These are phyloP conservation scores for Collybia mongolica DNA, from an alignment of 768 basidiomycete genomes.

Conservation along the genomic window DNA sequence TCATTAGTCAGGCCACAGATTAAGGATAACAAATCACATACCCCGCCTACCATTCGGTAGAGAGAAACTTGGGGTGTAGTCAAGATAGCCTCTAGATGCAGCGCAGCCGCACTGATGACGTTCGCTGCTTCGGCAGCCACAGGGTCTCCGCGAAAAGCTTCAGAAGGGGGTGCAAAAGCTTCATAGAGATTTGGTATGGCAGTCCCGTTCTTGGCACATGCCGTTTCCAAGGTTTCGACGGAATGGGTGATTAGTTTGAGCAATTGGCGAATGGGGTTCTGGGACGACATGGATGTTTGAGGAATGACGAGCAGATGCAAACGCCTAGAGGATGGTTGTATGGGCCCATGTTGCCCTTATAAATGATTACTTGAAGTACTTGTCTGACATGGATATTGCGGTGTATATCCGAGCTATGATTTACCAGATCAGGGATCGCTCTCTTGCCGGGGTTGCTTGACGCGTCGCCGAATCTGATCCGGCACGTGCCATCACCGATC, in stretches of 20 bases:
- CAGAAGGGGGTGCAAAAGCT: conserved; percentile 21
- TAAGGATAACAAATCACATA: conserved; percentile 9
- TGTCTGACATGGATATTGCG: no score
- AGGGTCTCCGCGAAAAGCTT: conserved; percentile 22
- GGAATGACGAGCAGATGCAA: no score
- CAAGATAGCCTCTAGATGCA: conserved; percentile 26
- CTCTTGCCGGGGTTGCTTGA: no score
- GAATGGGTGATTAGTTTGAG: conserved; percentile 17
- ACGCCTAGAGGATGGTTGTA: no score
- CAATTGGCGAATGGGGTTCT: not conserved
- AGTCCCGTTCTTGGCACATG: conserved; percentile 10
- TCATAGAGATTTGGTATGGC: conserved; percentile 20
- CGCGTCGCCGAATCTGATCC: no score
- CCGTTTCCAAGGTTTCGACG: conserved; percentile 17
- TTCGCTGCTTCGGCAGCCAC: conserved; percentile 25
- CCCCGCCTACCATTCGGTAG: conserved; percentile 23
- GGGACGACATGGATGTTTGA: no score
- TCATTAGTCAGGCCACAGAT: not conserved
- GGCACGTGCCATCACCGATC: no score
- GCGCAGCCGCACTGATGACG: conserved; percentile 27
- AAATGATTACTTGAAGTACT: no score
- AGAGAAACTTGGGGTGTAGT: conserved; percentile 23
- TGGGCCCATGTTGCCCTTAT: no score
- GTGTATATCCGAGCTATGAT: no score
- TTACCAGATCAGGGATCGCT: no score